Conservation (phyloP, 2,329 filamentous ascomycete genomes). For the Diaporthe citri region DNA sequence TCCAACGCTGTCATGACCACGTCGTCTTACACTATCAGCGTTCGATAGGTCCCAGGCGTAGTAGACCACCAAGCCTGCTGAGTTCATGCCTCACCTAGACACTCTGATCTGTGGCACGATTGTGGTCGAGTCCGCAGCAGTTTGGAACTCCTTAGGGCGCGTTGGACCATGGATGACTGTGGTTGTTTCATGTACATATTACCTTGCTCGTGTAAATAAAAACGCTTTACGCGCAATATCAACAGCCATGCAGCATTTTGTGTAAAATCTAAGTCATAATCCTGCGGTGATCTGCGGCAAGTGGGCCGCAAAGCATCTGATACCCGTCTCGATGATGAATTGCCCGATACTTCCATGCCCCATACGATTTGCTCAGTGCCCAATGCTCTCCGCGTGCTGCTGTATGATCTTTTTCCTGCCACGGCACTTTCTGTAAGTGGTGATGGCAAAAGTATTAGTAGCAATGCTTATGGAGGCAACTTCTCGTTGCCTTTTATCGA, state of each 20-base stretch:
- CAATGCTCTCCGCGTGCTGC: too few species aligned
- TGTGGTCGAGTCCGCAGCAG: background rate
- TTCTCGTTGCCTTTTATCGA: too few species aligned
- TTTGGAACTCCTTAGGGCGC: background rate
- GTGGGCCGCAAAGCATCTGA: background rate
- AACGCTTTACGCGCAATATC: background rate
- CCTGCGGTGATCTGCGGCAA: background rate
- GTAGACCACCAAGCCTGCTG: background rate
- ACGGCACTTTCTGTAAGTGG: too few species aligned
- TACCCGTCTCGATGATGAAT: too few species aligned
- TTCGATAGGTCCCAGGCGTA: background rate
- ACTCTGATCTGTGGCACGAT: background rate
- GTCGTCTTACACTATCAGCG: constrained; percentile 37
- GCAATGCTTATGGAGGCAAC: too few species aligned
- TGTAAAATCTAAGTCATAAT: too few species aligned
- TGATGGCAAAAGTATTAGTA: too few species aligned
- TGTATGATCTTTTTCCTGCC: too few species aligned
- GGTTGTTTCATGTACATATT: constrained; percentile 3
- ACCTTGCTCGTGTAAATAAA: background rate
- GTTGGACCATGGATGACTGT: background rate
- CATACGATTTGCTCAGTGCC: too few species aligned
- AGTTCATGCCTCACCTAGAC: too few species aligned
- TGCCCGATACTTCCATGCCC: too few species aligned
- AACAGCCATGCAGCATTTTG: background rate
- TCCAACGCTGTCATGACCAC: constrained; percentile 47